These are phyloP conservation scores for Inonotus obliquus DNA, from an alignment of 1,284 basidiomycete species.

Conservation along the genomic window DNA sequence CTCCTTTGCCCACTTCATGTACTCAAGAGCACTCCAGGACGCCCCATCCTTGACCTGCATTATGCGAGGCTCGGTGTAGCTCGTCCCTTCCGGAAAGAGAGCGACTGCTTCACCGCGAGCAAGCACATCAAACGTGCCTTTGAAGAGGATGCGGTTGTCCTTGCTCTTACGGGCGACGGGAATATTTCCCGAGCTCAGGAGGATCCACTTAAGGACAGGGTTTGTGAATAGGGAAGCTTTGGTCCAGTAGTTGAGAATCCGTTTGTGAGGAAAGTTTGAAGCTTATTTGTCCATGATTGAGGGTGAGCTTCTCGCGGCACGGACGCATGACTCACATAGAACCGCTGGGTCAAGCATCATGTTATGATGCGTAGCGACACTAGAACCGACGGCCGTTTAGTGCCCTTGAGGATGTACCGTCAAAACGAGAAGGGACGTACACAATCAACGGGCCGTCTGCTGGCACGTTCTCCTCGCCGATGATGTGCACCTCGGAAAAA, in stretches of 20 bases:
- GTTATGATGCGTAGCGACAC: slow-evolving; percentile 85
- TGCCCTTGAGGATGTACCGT: slow-evolving; percentile 11
- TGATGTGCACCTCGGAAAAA: slow-evolving; percentile 80
- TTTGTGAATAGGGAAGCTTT: slow-evolving; percentile 81
- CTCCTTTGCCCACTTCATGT: slow-evolving; percentile 70
- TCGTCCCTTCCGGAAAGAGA: slow-evolving; percentile 91
- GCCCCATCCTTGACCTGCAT: slow-evolving; percentile 95
- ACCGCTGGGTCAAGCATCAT: slow-evolving; percentile 88
- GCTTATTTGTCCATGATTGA: slow-evolving; percentile 39
- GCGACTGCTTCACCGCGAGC: slow-evolving; percentile 78
- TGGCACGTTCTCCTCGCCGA: slow-evolving; percentile 84
- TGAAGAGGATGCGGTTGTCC: slow-evolving; percentile 86
- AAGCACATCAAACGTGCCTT: slow-evolving; percentile 85
- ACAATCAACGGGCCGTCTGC: slow-evolving; percentile 81
- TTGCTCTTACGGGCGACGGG: slow-evolving; percentile 92
- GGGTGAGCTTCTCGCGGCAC: slow-evolving; percentile 16
- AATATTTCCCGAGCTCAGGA: slow-evolving; percentile 91
- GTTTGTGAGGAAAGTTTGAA: slow-evolving; percentile 68
- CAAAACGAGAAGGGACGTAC: slow-evolving; percentile 42
- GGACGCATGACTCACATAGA: slow-evolving; percentile 53
- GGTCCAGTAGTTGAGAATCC: slow-evolving; percentile 93
- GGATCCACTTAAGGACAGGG: slow-evolving; percentile 65
- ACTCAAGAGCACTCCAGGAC: slow-evolving; percentile 95
- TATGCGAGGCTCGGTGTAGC: slow-evolving; percentile 86
- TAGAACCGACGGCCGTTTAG: slow-evolving; percentile 29